Evolutionary conservation across 2,329 filamentous ascomycete genomes (phyloP), one percentile per base, ranked within the genome.

Genomic region (Chaetomium strumarium): DNA sequence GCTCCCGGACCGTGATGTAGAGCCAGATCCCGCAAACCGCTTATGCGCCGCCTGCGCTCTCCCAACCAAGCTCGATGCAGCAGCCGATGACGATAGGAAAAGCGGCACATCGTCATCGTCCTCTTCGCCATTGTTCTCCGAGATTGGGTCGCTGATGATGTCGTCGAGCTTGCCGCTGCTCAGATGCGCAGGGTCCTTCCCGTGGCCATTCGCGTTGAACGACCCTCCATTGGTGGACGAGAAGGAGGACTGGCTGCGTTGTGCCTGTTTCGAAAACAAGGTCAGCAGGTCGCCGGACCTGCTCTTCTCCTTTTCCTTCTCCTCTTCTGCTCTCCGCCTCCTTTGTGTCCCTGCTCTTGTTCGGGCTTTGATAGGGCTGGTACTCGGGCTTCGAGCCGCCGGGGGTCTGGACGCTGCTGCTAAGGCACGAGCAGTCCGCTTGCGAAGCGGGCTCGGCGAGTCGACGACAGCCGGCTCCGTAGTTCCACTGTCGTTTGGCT

Each of bases 191-290:
- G 17, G 34, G n/a, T 48, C 29, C 33, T 17, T 55, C 9, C 24
- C 19, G 29, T 14, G 7, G 5, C 16, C 42, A 46, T 61, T 62
- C 14, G 67, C 66, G 42, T 62, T 64, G 9, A 59, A 57, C 2
- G 63, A 62, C n/a, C 34, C 13, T 20, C 44, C 33, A 29, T 24
- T 46, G n/a, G 29, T 29, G 11, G 36, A 39, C 46, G n/a, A 41
- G 14, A 34, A 38, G 5, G 47, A 33, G 3, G 13, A 9, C 57
- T 46, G 20, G 12, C 39, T 41, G 39, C 39, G 19, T 13, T 82
- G 77, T 8, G 76, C 76, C 63, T 85, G 82, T 46, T 75, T 82
- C 16, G 80, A 82, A 59, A 85, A 85, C 16, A 85, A 71, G 0
- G 78, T 74, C 61, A 76, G 72, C 13, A 85, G 70, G 59, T 85